Conservation (phyloP, 805 yeast species). For the Metschnikowia santaceciliae region DNA sequence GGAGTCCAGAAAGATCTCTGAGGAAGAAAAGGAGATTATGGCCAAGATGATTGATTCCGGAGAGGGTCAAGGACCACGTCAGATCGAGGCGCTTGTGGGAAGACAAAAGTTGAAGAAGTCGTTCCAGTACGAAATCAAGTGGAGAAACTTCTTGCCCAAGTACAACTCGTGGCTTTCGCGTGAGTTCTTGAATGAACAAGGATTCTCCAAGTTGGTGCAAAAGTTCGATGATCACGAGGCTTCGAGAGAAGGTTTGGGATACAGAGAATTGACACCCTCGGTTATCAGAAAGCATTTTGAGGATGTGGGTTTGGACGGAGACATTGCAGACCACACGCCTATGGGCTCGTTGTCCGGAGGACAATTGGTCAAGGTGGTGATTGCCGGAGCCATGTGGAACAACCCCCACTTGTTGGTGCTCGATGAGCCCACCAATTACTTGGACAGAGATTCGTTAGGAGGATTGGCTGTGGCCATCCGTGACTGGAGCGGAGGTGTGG, state of each 20-base stretch:
- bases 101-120: slow-evolving; percentile 95
- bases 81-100: slow-evolving; percentile 92
- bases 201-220: slow-evolving; percentile 41
- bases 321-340: slow-evolving; percentile 97
- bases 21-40: slow-evolving; percentile 71
- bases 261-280: slow-evolving; percentile 68
- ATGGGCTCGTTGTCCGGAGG: slow-evolving; percentile 97
- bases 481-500: slow-evolving; percentile 98
- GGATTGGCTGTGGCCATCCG: slow-evolving; percentile 96
- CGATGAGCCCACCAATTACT: slow-evolving; percentile 97
- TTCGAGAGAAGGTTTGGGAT: slow-evolving; percentile 47
- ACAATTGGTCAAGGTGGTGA: slow-evolving; percentile 95
- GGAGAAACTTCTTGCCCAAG: slow-evolving; percentile 90
- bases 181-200: slow-evolving; percentile 64
- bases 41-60: slow-evolving; percentile 70
- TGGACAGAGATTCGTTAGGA: slow-evolving; percentile 97
- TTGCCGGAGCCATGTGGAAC: slow-evolving; percentile 99
- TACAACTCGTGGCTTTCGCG: slow-evolving; percentile 91
- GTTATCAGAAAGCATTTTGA: slow-evolving; percentile 96
- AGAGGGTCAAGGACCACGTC: slow-evolving; percentile 87
- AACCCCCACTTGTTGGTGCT: slow-evolving; percentile 94
- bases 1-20: slow-evolving; percentile 81
- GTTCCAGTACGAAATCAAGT: slow-evolving; percentile 94
- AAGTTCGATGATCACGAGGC: slow-evolving; percentile 47
- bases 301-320: slow-evolving; percentile 96